These are phyloP conservation scores for Fragaria vesca DNA, from an alignment of 306 rosid species.

Conservation along the genomic window DNA sequence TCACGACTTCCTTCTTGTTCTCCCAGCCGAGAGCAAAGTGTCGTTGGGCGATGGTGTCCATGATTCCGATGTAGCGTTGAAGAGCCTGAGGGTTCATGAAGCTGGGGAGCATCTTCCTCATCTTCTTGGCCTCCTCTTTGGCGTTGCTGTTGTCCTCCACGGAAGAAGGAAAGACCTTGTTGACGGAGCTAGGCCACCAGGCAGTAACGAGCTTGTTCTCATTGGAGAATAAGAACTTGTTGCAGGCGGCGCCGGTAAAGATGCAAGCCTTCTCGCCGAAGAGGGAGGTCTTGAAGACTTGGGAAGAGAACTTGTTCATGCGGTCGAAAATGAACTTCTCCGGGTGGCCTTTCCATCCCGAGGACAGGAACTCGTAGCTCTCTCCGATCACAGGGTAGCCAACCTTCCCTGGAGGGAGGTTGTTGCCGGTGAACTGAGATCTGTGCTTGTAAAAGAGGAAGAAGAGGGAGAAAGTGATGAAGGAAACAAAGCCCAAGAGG, in stretches of 20 bases:
- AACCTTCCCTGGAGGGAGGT: slow-evolving; percentile 66
- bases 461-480: slow-evolving; percentile 39
- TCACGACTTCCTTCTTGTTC: slow-evolving; percentile 39
- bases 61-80: slow-evolving; percentile 62
- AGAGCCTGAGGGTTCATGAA: slow-evolving; percentile 83
- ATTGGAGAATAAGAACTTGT: slow-evolving; percentile 84
- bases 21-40: slow-evolving; percentile 71
- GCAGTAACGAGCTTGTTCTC: slow-evolving; percentile 68
- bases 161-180: slow-evolving; percentile 70
- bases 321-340: slow-evolving; percentile 95
- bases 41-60: slow-evolving; percentile 59
- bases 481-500: slow-evolving; percentile 50
- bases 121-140: slow-evolving; percentile 55
- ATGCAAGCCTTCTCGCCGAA: slow-evolving; percentile 56
- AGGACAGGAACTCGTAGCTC: slow-evolving; percentile 60
- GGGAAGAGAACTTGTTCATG: slow-evolving; percentile 42
- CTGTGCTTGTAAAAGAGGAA: slow-evolving; percentile 56
- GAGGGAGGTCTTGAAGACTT: slow-evolving; percentile 66
- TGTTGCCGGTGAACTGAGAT: slow-evolving; percentile 31
- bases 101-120: slow-evolving; percentile 73
- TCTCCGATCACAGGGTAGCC: slow-evolving; percentile 83
- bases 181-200: slow-evolving; percentile 86
- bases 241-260: slow-evolving; percentile 63
- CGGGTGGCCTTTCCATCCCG: slow-evolving; percentile 77
- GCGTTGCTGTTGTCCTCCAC: slow-evolving; percentile 29